Evolutionary conservation across 2,329 filamentous ascomycete species (phyloP).

Genomic region (Truncatella angustata): DNA sequence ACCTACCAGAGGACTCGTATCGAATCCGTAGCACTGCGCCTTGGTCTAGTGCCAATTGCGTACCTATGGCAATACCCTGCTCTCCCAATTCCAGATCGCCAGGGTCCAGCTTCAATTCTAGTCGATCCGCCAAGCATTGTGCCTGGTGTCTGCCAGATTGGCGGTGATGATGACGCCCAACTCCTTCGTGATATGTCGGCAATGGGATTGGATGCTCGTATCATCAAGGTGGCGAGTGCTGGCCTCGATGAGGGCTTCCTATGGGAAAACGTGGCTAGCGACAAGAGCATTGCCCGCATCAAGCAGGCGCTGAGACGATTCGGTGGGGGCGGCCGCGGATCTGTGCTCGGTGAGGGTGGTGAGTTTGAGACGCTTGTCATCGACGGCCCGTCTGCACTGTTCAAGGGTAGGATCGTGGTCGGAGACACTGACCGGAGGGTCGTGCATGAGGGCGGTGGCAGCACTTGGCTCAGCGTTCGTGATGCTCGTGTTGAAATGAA

Average conservation of each 20-base stretch:
- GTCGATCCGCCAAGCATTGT: constrained; percentile 18
- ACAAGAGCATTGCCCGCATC: constrained; percentile 44
- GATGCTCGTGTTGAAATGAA: constrained; percentile 53
- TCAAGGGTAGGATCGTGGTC: constrained; percentile 69
- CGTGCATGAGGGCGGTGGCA: constrained; percentile 71
- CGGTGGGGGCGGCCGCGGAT: constrained; percentile 62
- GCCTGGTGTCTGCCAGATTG: constrained; percentile 11
- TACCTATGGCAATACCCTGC: constrained; percentile 91
- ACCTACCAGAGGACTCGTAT: constrained; percentile 97
- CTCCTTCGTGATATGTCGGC: constrained; percentile 80
- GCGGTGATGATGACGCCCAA: constrained; percentile 44
- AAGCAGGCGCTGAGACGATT: constrained; percentile 63
- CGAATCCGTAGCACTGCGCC: constrained; percentile 81
- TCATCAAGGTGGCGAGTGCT: constrained; percentile 92
- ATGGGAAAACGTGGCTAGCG: constrained; percentile 74
- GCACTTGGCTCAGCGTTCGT: constrained; percentile 66
- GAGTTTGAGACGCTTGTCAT: constrained; percentile 94
- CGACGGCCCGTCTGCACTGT: constrained; percentile 71
- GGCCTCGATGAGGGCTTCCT: constrained; percentile 79
- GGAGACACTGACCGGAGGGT: constrained; percentile 49
- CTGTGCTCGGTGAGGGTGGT: constrained; percentile 85
- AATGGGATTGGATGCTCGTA: constrained; percentile 78
- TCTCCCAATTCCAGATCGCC: constrained; percentile 47
- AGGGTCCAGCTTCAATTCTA: constrained; percentile 27
- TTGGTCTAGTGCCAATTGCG: constrained; percentile 79